phyloP scores from a whole-genome alignment of 202 grass and related monocot species.

The Panicum virgatum region DNA sequence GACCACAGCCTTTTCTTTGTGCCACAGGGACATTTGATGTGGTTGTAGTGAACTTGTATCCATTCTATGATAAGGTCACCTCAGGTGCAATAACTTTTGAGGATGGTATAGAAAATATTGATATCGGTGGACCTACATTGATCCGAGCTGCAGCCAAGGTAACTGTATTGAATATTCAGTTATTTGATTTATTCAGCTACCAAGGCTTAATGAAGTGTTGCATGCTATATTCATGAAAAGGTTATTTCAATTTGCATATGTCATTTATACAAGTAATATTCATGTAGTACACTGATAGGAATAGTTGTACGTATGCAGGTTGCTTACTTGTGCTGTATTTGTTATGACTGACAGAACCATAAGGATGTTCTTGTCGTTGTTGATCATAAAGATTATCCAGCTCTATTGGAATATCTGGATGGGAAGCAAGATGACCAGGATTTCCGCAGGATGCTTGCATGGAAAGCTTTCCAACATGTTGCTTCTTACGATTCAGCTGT shows the following conservation, averaged over 20 bases:
- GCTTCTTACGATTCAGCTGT: conserved; percentile 78
- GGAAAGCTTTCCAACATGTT: conserved; percentile 82
- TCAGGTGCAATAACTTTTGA: conserved; percentile 62
- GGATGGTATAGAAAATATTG: conserved; percentile 86
- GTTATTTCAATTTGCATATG: background rate
- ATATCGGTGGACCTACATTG: conserved; percentile 82
- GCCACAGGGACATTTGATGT: conserved; percentile 70
- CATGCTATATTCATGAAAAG: background rate
- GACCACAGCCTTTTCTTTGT: background rate
- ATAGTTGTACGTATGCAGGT: background rate
- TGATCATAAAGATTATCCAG: conserved; percentile 79
- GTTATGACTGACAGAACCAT: conserved; percentile 59
- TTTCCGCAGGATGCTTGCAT: conserved; percentile 67
- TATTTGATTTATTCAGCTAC: background rate
- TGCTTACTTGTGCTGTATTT: background rate
- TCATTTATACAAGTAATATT: background rate
- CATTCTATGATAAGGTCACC: conserved; percentile 83
- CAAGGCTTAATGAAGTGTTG: background rate
- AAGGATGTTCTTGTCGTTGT: conserved; percentile 79
- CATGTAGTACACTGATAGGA: background rate
- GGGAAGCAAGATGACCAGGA: conserved; percentile 51
- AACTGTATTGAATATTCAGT: background rate
- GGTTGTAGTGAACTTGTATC: conserved; percentile 83
- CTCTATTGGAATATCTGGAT: conserved; percentile 68
- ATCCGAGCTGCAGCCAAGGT: conserved; percentile 80